Conservation (phyloP, 768 basidiomycete species). For the Russula abietina region DNA sequence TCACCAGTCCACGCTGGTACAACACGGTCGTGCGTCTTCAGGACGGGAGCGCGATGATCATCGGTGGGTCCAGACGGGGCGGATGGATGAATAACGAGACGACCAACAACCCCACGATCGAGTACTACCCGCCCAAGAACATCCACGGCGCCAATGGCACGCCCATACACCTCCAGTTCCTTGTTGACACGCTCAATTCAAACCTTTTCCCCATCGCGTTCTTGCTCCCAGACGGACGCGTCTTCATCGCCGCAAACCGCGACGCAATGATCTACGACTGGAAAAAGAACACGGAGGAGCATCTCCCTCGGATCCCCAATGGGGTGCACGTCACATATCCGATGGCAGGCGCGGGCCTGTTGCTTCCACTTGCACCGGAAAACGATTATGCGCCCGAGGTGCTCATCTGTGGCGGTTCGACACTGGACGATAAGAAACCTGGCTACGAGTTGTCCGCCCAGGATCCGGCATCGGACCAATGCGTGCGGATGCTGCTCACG, state of each 20-base stretch:
- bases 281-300: slow-evolving; percentile 52
- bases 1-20: slow-evolving; percentile 81
- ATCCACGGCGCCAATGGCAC: slow-evolving; percentile 62
- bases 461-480: slow-evolving; percentile 67
- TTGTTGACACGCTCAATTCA: slow-evolving; percentile 68
- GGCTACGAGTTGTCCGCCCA: slow-evolving; percentile 64
- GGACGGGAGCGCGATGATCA: slow-evolving; percentile 79
- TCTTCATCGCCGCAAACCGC: slow-evolving; percentile 74
- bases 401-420: slow-evolving; percentile 73
- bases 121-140: slow-evolving; percentile 77
- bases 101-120: slow-evolving; percentile 73
- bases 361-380: slow-evolving; percentile 62
- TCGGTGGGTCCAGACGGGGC: slow-evolving; percentile 75
- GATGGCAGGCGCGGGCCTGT: slow-evolving; percentile 68
- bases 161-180: slow-evolving; percentile 56
- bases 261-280: slow-evolving; percentile 80
- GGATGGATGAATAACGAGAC: slow-evolving; percentile 84
- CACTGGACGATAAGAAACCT: slow-evolving; percentile 52
- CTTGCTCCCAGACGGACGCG: slow-evolving; percentile 56
- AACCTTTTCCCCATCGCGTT: slow-evolving; percentile 80
- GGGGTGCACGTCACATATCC: slow-evolving; percentile 79
- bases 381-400: slow-evolving; percentile 63
- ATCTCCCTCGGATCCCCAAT: slow-evolving; percentile 66
- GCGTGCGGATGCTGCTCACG: slow-evolving; percentile 61
- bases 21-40: slow-evolving; percentile 60